phyloP scores from a whole-genome alignment of 2,329 filamentous ascomycete genomes.

The Ascochyta viciae-villosae region DNA sequence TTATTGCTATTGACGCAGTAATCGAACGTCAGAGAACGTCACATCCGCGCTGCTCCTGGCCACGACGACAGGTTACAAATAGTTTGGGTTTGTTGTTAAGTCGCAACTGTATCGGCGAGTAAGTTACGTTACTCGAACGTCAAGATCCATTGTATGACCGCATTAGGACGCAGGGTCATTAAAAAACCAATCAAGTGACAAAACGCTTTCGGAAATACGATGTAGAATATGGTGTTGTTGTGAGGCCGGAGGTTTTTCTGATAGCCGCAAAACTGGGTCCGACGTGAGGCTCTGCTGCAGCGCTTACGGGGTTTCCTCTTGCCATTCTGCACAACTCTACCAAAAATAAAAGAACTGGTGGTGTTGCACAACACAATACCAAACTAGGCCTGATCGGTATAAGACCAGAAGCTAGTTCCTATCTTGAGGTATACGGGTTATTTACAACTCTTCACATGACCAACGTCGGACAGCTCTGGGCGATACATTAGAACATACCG shows the following conservation, averaged over 20 bases:
- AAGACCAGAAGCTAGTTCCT: too few species aligned
- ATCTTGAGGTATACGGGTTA: too few species aligned
- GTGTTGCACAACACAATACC: too few species aligned
- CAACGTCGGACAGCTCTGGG: too few species aligned
- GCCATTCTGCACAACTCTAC: too few species aligned
- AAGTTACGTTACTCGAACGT: constrained; percentile 4
- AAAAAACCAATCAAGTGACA: neutral
- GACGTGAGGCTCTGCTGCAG: neutral
- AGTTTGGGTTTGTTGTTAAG: neutral
- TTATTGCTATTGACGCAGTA: neutral
- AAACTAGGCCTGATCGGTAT: too few species aligned
- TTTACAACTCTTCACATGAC: too few species aligned
- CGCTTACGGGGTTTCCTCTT: too few species aligned
- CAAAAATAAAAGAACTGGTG: too few species aligned
- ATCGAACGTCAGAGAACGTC: neutral
- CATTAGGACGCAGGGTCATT: neutral
- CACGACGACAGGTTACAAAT: neutral
- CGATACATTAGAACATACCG: too few species aligned
- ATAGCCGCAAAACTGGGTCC: neutral
- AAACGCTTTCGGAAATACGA: neutral
- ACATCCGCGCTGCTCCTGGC: neutral
- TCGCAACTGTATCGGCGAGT: neutral
- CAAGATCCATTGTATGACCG: neutral
- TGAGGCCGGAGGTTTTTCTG: neutral
- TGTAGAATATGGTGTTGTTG: neutral